Percentiles rank a stretch among this genome's conserved stretches.
Conservation (phyloP, 192 early-diverging fungal species). For the Geosiphon pyriformis region DNA sequence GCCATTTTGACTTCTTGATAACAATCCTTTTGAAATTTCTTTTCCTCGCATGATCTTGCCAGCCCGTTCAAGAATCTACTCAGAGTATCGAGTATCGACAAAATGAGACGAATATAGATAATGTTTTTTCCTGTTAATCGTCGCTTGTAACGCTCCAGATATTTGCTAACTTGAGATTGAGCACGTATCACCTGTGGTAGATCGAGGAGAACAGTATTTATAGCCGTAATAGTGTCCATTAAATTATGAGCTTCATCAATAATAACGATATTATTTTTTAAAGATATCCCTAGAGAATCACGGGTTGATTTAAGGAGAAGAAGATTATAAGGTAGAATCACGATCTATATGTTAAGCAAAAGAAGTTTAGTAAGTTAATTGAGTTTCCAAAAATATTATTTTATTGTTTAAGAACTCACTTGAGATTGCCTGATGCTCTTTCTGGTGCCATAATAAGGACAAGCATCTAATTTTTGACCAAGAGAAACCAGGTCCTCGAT, state of each 20-base stretch:
- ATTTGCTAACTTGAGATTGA: conserved; percentile 53
- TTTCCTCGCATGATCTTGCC: conserved; percentile 19
- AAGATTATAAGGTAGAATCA: conserved; percentile 87
- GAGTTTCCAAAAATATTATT: no score
- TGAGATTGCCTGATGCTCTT: conserved; percentile 47
- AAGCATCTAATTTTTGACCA: conserved; percentile 52
- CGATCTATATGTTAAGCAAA: conserved; percentile 47
- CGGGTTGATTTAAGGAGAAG: conserved; percentile 69
- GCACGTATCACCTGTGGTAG: conserved; percentile 46
- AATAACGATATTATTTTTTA: conserved; percentile 73
- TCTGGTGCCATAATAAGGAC: conserved; percentile 84
- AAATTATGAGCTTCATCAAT: conserved; percentile 80
- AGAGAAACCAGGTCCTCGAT: conserved; percentile 80
- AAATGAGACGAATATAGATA: conserved; percentile 70
- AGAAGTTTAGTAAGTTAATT: no score
- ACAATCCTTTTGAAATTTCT: conserved; percentile 16
- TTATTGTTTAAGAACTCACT: conserved; percentile 27
- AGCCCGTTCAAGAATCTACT: conserved; percentile 38
- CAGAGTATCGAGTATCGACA: conserved; percentile 53
- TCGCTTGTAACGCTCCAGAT: conserved; percentile 63
- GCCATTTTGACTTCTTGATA: conserved; percentile 42
- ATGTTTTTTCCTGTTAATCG: conserved; percentile 68
- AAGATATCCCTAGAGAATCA: conserved; percentile 65
- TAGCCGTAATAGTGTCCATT: conserved; percentile 67
- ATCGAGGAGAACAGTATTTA: conserved; percentile 59